Evolutionary conservation across 306 rosid genomes (phyloP).

Genomic region (Casuarina cunninghamiana): DNA sequence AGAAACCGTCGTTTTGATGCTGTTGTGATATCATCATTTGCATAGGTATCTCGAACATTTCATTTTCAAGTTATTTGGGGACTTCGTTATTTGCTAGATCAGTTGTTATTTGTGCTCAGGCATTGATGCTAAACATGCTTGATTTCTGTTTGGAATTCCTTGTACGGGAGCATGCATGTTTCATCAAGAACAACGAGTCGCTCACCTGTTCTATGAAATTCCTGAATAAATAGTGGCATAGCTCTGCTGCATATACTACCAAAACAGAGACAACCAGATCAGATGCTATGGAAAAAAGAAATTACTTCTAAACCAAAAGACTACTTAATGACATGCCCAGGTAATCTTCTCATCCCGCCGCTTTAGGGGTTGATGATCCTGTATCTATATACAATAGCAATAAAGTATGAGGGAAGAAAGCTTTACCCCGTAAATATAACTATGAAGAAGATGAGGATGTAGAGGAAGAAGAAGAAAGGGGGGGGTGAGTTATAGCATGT

Average conservation of each 20-base stretch:
- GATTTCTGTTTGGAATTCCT: neutral
- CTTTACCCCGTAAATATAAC: constrained; percentile 22
- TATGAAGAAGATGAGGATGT: constrained; percentile 49
- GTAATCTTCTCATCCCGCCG: constrained; percentile 6
- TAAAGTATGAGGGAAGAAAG: neutral
- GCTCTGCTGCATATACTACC: neutral
- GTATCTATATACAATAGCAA: constrained; percentile 26
- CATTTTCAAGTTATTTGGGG: no score
- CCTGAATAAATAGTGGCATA: constrained; percentile 17
- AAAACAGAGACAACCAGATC: neutral
- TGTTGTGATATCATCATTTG: no score
- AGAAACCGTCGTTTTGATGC: no score
- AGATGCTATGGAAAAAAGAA: constrained; percentile 3
- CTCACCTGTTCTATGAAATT: constrained; percentile 39
- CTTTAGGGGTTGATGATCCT: constrained; percentile 16
- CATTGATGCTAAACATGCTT: neutral
- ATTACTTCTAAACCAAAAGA: constrained; percentile 11
- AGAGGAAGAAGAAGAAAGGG: constrained; percentile 44
- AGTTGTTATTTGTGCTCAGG: neutral
- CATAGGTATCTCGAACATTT: no score
- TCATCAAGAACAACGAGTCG: neutral
- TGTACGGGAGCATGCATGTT: neutral
- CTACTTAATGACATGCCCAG: neutral
- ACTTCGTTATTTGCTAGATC: neutral
- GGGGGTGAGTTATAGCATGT: constrained; percentile 44